Evolutionary conservation across 140 eudicot genomes (phyloP).

Genomic region (Anethum foeniculum): DNA sequence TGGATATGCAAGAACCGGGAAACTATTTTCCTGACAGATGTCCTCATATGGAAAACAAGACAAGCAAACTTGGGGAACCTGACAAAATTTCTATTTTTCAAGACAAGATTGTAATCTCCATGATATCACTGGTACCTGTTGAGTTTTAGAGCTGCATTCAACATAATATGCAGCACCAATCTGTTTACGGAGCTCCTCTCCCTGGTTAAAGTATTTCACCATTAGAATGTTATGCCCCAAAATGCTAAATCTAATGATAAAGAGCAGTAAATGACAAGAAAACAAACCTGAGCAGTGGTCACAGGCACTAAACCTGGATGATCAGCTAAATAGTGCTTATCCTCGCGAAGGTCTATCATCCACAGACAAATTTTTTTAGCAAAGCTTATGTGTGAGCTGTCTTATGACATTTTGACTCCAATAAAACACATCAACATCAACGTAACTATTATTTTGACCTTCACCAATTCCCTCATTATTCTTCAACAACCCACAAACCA

Average conservation of each 20-base stretch:
- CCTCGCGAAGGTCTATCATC: conserved; percentile 77
- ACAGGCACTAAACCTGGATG: conserved; percentile 88
- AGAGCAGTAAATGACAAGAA: conserved; percentile 10
- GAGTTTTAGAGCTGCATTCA: conserved; percentile 98
- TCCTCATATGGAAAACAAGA: not conserved
- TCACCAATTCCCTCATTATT: not conserved
- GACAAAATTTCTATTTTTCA: not conserved
- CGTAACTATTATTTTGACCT: not conserved
- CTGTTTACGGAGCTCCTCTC: conserved; percentile 91
- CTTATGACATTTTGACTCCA: not conserved
- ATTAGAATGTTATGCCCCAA: not conserved
- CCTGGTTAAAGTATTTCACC: conserved; percentile 34
- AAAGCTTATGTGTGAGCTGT: not conserved
- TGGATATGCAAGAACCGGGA: not conserved
- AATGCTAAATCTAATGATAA: conserved; percentile 2
- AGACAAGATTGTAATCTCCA: not conserved
- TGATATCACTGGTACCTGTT: conserved; percentile 42
- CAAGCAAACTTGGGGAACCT: not conserved
- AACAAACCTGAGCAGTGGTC: conserved; percentile 67
- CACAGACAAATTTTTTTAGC: not conserved
- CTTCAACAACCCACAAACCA: not conserved
- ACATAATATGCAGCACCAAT: conserved; percentile 81
- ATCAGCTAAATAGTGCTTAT: conserved; percentile 86
- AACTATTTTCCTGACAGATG: not conserved
- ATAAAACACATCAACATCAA: not conserved